Conservation (phyloP, 2,329 filamentous ascomycete genomes). For the Colletotrichum australisinense region DNA sequence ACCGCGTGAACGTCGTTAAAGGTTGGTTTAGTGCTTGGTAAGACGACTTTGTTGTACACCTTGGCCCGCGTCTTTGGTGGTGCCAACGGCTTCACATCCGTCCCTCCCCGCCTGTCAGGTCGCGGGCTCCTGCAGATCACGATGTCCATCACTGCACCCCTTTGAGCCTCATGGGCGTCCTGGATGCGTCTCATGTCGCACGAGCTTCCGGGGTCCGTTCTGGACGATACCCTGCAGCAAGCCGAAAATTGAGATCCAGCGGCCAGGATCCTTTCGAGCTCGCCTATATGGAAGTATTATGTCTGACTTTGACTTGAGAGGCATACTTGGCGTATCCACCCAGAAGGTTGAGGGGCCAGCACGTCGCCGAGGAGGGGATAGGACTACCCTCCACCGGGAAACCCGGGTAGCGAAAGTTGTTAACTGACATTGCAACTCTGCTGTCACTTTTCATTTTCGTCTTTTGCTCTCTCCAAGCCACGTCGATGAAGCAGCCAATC, state of each 20-base stretch:
- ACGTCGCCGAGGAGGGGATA: constrained; percentile 8
- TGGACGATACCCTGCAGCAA: constrained; percentile 18
- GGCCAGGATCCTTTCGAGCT: not conserved
- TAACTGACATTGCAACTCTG: constrained; percentile 3
- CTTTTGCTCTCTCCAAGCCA: constrained; percentile 26
- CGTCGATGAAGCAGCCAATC: constrained; percentile 18
- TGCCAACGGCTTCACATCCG: constrained; percentile 23
- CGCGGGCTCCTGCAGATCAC: constrained; percentile 28
- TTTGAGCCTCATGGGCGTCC: constrained; percentile 31
- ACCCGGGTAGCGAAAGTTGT: constrained; percentile 10
- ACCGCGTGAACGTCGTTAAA: not conserved
- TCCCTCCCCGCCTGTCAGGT: constrained; percentile 29
- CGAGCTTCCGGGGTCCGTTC: constrained; percentile 9
- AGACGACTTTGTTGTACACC: not conserved
- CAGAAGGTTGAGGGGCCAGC: constrained; percentile 14
- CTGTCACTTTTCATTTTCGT: constrained; percentile 21
- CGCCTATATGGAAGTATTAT: not conserved
- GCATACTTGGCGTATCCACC: constrained; percentile 26
- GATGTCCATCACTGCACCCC: constrained; percentile 13
- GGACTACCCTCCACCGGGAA: constrained; percentile 13
- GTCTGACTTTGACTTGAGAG: not conserved
- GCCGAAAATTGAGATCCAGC: constrained; percentile 4
- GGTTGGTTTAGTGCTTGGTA: not conserved
- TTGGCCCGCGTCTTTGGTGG: not conserved
- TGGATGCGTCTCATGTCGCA: constrained; percentile 23